phyloP scores from a whole-genome alignment of 352 stramenopile genomes.

The Pythium folliculosum region DNA sequence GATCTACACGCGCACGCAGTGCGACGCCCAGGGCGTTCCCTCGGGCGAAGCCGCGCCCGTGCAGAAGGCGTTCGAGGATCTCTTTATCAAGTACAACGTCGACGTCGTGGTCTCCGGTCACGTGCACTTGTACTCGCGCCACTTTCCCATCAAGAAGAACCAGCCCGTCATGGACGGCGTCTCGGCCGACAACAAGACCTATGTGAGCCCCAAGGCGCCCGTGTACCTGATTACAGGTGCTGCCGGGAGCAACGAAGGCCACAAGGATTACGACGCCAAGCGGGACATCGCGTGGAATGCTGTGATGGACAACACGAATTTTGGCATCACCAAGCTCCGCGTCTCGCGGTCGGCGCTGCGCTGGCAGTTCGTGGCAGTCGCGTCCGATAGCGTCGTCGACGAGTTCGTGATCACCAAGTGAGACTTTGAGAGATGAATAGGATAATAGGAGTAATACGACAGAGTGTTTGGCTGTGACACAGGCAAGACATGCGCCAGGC shows the following conservation, averaged over 20 bases:
- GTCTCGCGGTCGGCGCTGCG: constrained; percentile 22
- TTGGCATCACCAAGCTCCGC: constrained; percentile 41
- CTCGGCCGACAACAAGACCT: constrained; percentile 50
- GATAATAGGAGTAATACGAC: background rate
- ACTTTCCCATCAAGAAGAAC: constrained; percentile 54
- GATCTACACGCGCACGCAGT: constrained; percentile 43
- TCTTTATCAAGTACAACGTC: constrained; percentile 87
- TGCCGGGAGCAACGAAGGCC: constrained; percentile 59
- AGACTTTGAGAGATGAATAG: background rate
- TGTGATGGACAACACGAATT: constrained; percentile 41
- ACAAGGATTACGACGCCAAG: constrained; percentile 21
- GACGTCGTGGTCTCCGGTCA: constrained; percentile 86
- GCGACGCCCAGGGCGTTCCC: constrained; percentile 9
- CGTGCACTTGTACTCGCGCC: constrained; percentile 84
- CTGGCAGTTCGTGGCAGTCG: constrained; percentile 33
- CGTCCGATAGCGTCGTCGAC: constrained; percentile 26
- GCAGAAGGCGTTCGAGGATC: constrained; percentile 72
- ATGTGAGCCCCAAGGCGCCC: constrained; percentile 55
- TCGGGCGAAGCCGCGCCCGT: constrained; percentile 17
- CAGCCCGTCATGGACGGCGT: constrained; percentile 45
- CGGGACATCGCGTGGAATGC: constrained; percentile 47
- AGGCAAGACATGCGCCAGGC: too few relatives aligned
- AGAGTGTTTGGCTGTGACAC: too few relatives aligned
- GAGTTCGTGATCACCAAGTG: constrained; percentile 23
- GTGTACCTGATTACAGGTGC: constrained; percentile 73